Percentiles rank a stretch among this genome's conserved stretches.
phyloP scores from a whole-genome alignment of 2,329 filamentous ascomycete species.

The Blastomyces percursus region DNA sequence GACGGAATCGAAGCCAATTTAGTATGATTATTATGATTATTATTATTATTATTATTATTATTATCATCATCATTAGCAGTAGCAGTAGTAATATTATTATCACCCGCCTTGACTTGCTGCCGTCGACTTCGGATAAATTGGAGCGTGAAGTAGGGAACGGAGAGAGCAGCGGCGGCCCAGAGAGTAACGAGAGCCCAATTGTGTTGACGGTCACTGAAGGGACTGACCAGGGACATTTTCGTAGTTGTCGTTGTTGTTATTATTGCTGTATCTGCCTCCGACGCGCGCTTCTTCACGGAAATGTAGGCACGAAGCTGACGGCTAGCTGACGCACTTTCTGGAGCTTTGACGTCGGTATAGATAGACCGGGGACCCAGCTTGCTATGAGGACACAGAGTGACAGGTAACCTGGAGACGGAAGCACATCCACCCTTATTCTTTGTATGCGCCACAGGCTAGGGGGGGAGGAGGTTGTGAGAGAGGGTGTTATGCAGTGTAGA shows the following conservation, averaged over 20 bases:
- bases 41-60: too few species aligned
- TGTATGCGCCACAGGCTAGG: background rate
- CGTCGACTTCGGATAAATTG: constrained; percentile 5
- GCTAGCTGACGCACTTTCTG: background rate
- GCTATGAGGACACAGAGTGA: background rate
- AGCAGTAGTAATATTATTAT: too few species aligned
- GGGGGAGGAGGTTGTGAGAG: background rate
- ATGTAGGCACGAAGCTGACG: background rate
- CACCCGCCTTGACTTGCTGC: background rate
- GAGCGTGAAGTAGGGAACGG: constrained; percentile 5
- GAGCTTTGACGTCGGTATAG: background rate
- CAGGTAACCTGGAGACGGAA: background rate
- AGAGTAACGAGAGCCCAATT: constrained; percentile 1
- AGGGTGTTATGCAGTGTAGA: background rate
- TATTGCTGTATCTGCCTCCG: too few species aligned
- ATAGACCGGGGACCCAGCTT: background rate
- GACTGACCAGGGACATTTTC: background rate
- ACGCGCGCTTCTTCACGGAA: background rate
- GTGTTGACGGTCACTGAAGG: background rate
- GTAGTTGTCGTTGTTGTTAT: background rate
- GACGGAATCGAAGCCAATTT: constrained; percentile 24
- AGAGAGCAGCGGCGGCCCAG: background rate
- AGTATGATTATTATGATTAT: too few species aligned
- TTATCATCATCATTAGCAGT: too few species aligned
- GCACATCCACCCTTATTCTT: background rate